A percentile compares a stretch with the other conserved stretches of the same genome.
phyloP scores from a whole-genome alignment of 139 green algal genomes.

The Chlamydomonas sphaeroides region DNA sequence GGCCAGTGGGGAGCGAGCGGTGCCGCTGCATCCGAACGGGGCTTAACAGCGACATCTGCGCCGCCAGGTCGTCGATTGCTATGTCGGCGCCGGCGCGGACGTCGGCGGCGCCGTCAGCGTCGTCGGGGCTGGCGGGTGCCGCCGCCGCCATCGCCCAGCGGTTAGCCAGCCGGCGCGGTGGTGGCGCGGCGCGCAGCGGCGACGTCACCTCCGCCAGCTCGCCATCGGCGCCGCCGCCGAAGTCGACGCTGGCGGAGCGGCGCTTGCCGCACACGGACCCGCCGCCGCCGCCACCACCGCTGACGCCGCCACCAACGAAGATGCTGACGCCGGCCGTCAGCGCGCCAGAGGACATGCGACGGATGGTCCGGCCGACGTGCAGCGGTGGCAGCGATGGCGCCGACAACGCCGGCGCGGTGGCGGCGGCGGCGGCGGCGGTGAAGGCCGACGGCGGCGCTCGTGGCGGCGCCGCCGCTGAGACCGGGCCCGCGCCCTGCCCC shows the following conservation, averaged over 20 bases:
- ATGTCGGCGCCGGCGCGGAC: too few relatives aligned
- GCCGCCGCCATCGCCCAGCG: neutral
- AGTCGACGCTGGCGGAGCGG: conserved; percentile 12
- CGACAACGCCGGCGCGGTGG: neutral
- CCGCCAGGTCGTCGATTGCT: neutral
- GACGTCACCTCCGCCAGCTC: conserved; percentile 28
- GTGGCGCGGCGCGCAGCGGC: neutral
- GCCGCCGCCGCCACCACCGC: neutral
- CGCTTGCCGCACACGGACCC: neutral
- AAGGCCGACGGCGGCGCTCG: neutral
- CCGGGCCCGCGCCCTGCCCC: neutral
- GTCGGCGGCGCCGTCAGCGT: neutral
- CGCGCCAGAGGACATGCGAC: too few relatives aligned
- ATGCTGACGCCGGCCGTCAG: too few relatives aligned
- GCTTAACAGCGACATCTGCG: conserved; percentile 5
- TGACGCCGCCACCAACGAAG: neutral
- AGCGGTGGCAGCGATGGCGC: neutral
- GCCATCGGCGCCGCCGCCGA: neutral
- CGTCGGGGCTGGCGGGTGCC: too few relatives aligned
- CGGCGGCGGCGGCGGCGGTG: conserved; percentile 1
- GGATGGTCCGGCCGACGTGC: too few relatives aligned
- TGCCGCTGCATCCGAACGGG: neutral
- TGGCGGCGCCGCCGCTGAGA: neutral
- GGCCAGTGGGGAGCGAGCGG: too few relatives aligned
- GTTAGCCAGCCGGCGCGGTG: neutral